These are phyloP conservation scores for Cinchona pubescens DNA, from an alignment of 257 asterid species.

Conservation along the genomic window DNA sequence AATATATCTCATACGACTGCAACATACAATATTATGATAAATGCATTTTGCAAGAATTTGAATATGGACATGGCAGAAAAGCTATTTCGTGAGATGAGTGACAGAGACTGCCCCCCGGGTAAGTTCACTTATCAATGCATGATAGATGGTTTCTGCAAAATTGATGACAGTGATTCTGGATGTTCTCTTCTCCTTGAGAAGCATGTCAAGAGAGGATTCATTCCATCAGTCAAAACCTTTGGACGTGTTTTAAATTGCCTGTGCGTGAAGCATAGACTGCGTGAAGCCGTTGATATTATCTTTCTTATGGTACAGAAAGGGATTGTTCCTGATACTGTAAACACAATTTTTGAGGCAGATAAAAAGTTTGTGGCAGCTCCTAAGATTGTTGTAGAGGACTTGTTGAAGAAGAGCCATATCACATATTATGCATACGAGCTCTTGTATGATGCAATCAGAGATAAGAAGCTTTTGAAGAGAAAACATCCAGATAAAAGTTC, in stretches of 20 bases:
- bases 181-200: conserved; percentile 49
- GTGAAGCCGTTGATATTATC: conserved; percentile 62
- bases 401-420: conserved; percentile 67
- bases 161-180: conserved; percentile 60
- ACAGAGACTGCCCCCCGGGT: conserved; percentile 48
- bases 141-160: conserved; percentile 82
- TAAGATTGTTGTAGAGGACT: conserved; percentile 75
- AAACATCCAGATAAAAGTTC: conserved; percentile 21
- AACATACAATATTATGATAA: conserved; percentile 63
- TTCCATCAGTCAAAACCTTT: conserved; percentile 56
- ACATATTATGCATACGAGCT: conserved; percentile 69
- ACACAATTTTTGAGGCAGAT: conserved; percentile 66
- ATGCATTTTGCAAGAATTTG: conserved; percentile 57
- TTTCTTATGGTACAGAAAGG: conserved; percentile 73
- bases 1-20: conserved; percentile 57
- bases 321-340: conserved; percentile 66
- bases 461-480: conserved; percentile 57
- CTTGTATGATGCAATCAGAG: conserved; percentile 70
- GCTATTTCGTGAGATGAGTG: conserved; percentile 58
- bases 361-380: conserved; percentile 79
- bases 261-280: conserved; percentile 56
- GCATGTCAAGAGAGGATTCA: conserved; percentile 45
- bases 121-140: conserved; percentile 68
- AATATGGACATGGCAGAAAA: conserved; percentile 54
- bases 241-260: conserved; percentile 83